Evolutionary conservation across 2,329 filamentous ascomycete genomes (phyloP).

Genomic region (Zymoseptoria ardabiliae): DNA sequence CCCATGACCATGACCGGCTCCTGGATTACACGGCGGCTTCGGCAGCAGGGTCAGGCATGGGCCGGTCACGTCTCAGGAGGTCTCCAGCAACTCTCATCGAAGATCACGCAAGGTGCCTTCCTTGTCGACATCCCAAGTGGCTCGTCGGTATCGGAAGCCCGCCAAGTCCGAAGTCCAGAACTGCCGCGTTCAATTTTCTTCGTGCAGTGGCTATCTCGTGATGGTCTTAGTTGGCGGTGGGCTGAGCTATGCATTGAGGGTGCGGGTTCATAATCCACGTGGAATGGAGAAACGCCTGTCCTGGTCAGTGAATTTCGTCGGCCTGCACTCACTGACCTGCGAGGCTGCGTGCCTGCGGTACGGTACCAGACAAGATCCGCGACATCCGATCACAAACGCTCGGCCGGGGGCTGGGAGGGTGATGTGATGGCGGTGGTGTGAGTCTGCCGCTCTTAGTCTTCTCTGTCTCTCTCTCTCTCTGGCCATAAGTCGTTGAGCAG

Average conservation of each 20-base stretch:
- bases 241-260: neutral
- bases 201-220: too few species aligned
- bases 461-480: too few species aligned
- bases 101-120: neutral
- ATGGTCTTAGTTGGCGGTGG: neutral
- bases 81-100: neutral
- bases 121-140: neutral
- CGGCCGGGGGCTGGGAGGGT: neutral
- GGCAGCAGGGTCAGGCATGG: neutral
- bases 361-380: neutral
- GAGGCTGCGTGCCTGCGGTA: neutral
- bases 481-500: neutral
- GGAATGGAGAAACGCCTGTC: neutral
- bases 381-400: neutral
- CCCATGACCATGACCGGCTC: neutral
- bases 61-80: neutral
- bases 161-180: neutral
- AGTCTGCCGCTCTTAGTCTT: too few species aligned
- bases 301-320: neutral
- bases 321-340: neutral
- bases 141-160: neutral
- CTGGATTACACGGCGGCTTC: neutral
- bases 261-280: neutral
- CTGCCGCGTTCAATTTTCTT: neutral
- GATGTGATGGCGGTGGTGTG: neutral